Evolutionary conservation across 2,329 filamentous ascomycete species (phyloP).

Genomic region (Cladosporium sp.): DNA sequence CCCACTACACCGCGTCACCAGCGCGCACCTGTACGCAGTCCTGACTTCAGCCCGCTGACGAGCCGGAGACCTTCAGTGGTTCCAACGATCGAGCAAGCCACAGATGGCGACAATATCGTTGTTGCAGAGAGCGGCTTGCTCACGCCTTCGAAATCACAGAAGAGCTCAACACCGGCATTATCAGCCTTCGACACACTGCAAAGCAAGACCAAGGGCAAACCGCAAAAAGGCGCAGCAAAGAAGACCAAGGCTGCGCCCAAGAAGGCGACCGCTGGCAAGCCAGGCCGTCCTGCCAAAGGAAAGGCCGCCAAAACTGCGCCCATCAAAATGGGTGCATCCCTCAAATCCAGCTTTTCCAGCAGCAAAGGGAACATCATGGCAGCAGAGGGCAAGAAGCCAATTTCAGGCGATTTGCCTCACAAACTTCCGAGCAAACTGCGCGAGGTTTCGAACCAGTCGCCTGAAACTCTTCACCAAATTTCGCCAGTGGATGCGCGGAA

Average conservation of each 20-base stretch:
- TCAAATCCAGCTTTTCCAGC: slow-evolving; percentile 30
- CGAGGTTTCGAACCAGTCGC: slow-evolving; percentile 30
- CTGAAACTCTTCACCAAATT: slow-evolving; percentile 31
- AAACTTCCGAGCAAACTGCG: slow-evolving; percentile 35
- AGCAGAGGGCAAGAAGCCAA: slow-evolving; percentile 23
- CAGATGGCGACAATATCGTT: slow-evolving; percentile 30
- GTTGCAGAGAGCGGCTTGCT: slow-evolving; percentile 31
- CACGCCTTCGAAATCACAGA: slow-evolving; percentile 38
- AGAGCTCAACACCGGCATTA: slow-evolving; percentile 27
- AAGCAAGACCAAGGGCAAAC: slow-evolving; percentile 15
- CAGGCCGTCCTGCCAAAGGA: slow-evolving; percentile 27
- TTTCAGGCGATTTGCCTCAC: slow-evolving; percentile 19
- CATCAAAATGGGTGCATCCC: slow-evolving; percentile 23
- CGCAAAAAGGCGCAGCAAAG: slow-evolving; percentile 24
- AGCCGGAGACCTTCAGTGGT: slow-evolving; percentile 28
- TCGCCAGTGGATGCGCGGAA: slow-evolving; percentile 30
- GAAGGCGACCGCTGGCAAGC: slow-evolving; percentile 33
- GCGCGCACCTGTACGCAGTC: slow-evolving; percentile 12
- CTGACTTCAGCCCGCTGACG: slow-evolving; percentile 29
- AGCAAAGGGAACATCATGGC: slow-evolving; percentile 30
- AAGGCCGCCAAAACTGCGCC: slow-evolving; percentile 23
- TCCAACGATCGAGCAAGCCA: slow-evolving; percentile 31
- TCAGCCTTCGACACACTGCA: slow-evolving; percentile 27
- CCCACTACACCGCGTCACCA: slow-evolving; percentile 25
- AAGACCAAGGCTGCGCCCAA: slow-evolving; percentile 25